These are phyloP conservation scores for Teratosphaeria gauchensis DNA, from an alignment of 2,329 filamentous ascomycete species.

Conservation along the genomic window DNA sequence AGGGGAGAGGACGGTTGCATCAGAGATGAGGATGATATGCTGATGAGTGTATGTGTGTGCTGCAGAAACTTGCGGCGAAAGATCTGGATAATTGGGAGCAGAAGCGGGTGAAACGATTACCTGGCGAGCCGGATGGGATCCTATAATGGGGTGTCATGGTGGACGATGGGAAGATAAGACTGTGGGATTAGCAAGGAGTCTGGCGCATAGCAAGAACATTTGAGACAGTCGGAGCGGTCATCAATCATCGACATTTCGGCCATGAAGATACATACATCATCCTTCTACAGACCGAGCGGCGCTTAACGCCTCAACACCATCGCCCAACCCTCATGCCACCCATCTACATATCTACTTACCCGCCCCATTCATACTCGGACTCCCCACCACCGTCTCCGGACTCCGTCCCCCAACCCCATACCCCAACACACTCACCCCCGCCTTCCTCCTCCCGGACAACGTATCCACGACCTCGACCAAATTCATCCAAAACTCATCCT, in stretches of 20 bases:
- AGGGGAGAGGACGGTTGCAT: no score
- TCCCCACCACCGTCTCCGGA: not conserved
- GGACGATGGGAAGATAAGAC: not conserved
- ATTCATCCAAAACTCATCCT: conserved; percentile 72
- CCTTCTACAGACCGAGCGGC: not conserved
- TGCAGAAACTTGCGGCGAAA: conserved; percentile 69
- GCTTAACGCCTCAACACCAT: not conserved
- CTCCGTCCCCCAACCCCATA: not conserved
- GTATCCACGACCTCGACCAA: conserved; percentile 77
- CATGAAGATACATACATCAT: not conserved
- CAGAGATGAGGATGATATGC: conserved; percentile 31
- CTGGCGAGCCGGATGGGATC: conserved; percentile 81
- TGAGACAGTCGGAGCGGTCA: not conserved
- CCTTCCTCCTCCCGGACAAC: conserved; percentile 55
- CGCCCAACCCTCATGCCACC: not conserved
- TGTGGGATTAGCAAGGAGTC: not conserved
- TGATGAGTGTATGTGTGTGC: not conserved
- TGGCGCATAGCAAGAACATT: not conserved
- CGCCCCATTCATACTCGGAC: not conserved
- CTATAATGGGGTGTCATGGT: conserved; percentile 39
- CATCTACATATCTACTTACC: not conserved
- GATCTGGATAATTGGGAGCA: conserved; percentile 96
- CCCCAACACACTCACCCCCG: not conserved
- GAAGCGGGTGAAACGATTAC: conserved; percentile 79
- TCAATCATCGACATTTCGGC: not conserved